Base-by-base conservation (phyloP, 148 eudicot genomes). In the Chenopodium berlandieri region DNA sequence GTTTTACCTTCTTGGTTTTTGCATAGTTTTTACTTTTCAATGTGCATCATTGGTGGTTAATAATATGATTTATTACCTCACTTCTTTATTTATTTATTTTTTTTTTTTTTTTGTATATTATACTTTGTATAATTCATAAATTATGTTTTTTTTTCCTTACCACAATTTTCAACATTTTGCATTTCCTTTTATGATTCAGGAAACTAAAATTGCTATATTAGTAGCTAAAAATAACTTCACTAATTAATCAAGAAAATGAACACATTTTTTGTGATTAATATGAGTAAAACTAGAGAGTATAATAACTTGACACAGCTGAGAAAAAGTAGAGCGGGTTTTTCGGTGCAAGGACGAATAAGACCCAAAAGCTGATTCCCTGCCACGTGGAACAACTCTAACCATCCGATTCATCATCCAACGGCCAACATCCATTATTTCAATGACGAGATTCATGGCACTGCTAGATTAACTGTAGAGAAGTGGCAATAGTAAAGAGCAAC, bases 281-380 rank as follows among this genome's bases (percentile, higher is more conserved):
- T 40, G 7, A 40, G 44, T 40, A 40, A 40, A 40, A 40, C 44
- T 40, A 12, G 30, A 66, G 30, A 25, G 37, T 4, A 66, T 10
- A 27, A 2, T 12, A 1, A 30, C 71, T 73, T 10, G 50, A 73
- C 67, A 79, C 68, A 75, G 23, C 80, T 84, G 77, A 75, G 83
- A 84, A 84, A 82, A 84, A 84, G 83, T 62, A 76, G 77, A 75
- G 86, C 86, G 86, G 83, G 86, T 84, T 84, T 84, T 73, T 84
- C 86, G 86, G 79, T 56, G 79, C 62, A 80, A 63, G 83, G 83
- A 84, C 80, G 77, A 84, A 84, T 75, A 63, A 70, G 73, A 73
- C 72, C 48, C 48, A 75, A 84, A 80, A 84, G 86, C 66, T 70
- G 86, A 84, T 70, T 69, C 76, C 22, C 8, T n/a, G 76, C 44